phyloP scores from a whole-genome alignment of 805 yeast genomes.

The Pichia rugopelliculosa region DNA sequence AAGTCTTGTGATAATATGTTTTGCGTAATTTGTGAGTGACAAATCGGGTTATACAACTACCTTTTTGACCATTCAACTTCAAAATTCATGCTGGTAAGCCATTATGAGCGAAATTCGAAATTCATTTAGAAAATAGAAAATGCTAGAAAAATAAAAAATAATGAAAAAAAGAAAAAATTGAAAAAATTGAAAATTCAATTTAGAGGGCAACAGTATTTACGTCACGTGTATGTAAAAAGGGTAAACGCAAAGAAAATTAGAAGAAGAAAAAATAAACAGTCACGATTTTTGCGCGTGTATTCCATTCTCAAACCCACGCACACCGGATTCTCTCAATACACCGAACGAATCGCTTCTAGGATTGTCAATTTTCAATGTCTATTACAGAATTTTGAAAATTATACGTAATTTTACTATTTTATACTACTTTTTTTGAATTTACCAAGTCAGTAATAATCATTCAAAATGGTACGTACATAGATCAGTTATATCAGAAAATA shows the following conservation, averaged over 20 bases:
- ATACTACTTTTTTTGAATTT: background rate
- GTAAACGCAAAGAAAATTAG: no score
- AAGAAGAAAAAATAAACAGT: background rate
- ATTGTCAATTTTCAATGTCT: background rate
- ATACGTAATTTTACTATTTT: background rate
- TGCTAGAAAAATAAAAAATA: background rate
- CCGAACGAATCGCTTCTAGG: no score
- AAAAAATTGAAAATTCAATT: no score
- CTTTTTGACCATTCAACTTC: background rate
- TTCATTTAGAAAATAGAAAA: background rate
- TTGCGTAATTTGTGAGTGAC: background rate
- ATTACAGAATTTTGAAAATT: background rate
- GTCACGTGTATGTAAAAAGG: background rate
- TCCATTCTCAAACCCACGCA: background rate
- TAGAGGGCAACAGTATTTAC: no score
- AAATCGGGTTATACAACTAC: background rate
- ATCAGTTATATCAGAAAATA: background rate
- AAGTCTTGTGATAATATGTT: background rate
- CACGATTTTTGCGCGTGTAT: background rate
- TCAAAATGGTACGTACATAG: conserved; percentile 2
- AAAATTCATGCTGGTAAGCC: background rate
- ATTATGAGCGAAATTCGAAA: background rate
- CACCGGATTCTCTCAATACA: background rate
- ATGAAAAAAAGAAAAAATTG: background rate
- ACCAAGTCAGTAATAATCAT: background rate